Evolutionary conservation across 2,329 filamentous ascomycete species (phyloP), one percentile per base, ranked within the genome.

Genomic region (Acarospora socialis): DNA sequence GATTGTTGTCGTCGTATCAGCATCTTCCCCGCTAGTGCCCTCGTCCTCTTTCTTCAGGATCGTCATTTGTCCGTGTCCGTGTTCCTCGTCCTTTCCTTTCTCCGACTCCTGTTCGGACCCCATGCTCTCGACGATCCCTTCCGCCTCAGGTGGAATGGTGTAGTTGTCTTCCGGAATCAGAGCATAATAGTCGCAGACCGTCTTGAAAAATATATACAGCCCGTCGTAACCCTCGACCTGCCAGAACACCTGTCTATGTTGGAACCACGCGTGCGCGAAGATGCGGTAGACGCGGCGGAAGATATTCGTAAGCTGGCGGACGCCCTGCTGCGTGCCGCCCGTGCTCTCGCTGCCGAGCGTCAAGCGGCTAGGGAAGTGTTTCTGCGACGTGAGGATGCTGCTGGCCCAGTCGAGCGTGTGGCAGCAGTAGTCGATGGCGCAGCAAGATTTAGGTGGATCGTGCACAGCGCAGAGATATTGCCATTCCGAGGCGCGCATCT

Each of bases 401-500:
- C 83, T 86, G 3, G 90, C 90, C 83, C 87, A 95, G 60, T 98
- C 90, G 25, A 98, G 75, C 0, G 90, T 98, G 54, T 98, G 90
- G 54, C 87, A 95, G 67, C 86, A 94, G 61, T 98, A 98, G 59
- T 98, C 90, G 50, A 98, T 94, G 31, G 90, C 90, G 56, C 87
- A 94, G 63, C 90, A 98, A 47, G 79, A 81, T 60, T 95, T 95
- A 29, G 90, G 90, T 30, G 84, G 80, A 51, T 95, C 87, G 54
- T 98, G 90, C 3, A 95, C 90, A 30, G 90, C 90, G 60, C 90
- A 98, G 28, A 98, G 73, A 50, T 95, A 98, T 59, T 98, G 90
- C 90, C 90, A 98, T 62, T 98, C 87, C 18, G 81, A 90, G 2
- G 90, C 90, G 50, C 90, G 84, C 90, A 98, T 98, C 59, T 98